phyloP scores from a whole-genome alignment of 164 flowering plant genomes.

The Vitis labrusca region DNA sequence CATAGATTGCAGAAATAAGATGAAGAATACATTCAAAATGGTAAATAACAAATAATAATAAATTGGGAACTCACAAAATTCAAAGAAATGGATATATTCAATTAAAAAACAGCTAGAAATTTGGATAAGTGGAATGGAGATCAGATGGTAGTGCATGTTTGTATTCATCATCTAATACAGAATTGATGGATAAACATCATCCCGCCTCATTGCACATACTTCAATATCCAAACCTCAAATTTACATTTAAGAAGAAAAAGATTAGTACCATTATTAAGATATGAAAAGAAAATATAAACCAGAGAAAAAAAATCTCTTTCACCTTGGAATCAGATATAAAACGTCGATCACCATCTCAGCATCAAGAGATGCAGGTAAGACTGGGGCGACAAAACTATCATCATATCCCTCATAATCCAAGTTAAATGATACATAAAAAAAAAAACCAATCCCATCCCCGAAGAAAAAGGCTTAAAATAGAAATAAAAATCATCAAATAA shows the following conservation, averaged over 20 bases:
- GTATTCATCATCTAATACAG: conserved; percentile 33
- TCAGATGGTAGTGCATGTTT: conserved; percentile 61
- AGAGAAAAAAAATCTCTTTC: not conserved
- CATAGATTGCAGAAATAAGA: conserved; percentile 26
- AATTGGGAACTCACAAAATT: not conserved
- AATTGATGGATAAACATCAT: conserved; percentile 30
- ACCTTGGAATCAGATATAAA: conserved; percentile 23
- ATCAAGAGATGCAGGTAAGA: conserved; percentile 27
- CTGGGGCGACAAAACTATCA: conserved; percentile 47
- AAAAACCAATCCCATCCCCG: no score
- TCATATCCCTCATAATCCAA: conserved; percentile 13
- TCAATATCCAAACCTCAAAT: no score
- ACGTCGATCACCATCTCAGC: conserved; percentile 36
- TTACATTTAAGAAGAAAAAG: not conserved
- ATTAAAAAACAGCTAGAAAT: not conserved
- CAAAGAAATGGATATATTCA: not conserved
- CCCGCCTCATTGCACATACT: conserved; percentile 24
- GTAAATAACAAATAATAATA: not conserved
- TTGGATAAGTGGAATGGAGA: conserved; percentile 12
- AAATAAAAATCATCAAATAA: not conserved
- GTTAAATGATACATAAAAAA: not conserved
- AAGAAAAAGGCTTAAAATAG: not conserved
- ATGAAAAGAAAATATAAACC: not conserved
- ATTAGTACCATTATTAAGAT: not conserved
- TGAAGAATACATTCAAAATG: not conserved